Evolutionary conservation across 2,329 filamentous ascomycete species (phyloP), one percentile per base, ranked within the genome.

Genomic region (Fusarium sp.): DNA sequence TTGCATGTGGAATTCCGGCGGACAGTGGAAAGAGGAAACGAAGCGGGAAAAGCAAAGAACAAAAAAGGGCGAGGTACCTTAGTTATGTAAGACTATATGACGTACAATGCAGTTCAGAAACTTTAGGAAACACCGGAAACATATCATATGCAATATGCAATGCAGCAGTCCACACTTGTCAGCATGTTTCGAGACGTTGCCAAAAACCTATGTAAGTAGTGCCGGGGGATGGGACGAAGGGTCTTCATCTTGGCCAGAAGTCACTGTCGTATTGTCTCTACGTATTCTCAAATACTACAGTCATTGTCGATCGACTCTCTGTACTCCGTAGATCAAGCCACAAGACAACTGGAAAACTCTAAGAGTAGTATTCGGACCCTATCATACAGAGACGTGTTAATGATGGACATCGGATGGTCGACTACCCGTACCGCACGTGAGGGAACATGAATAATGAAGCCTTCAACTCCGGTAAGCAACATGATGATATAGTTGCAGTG

Each of bases 301-400:
- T 18, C 32, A 17, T 51, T 47, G 32, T 62, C 45, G 68, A 74
- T 75, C 72, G 59, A 60, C 56, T 48, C 42, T 59, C 54, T 39
- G 71, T 34, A 34, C 32, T 34, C 32, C 32, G 71, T 48, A 59
- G 72, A 72, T 74, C 63, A 65, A 62, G 48, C n/a, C 47, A 30
- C 62, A 54, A 64, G 66, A 48, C 26, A 45, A 36, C 42, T 51
- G 28, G 34, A 28, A 45, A 70, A 71, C 62, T 67, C 48, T 62
- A 34, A 54, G 48, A 24, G 68, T 66, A 66, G 66, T 70, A 70
- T 70, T 66, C 50, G 45, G 38, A 30, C 44, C 36, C 39, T 36
- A 47, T 47, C 44, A 48, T 30, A 32, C 24, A 51, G 32, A 69
- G 34, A 18, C 18, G 59, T 28, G 34, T 62, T 47, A 34, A 62